Conservation (phyloP, 106 monocot genomes). For the Dendrobium officinale region DNA sequence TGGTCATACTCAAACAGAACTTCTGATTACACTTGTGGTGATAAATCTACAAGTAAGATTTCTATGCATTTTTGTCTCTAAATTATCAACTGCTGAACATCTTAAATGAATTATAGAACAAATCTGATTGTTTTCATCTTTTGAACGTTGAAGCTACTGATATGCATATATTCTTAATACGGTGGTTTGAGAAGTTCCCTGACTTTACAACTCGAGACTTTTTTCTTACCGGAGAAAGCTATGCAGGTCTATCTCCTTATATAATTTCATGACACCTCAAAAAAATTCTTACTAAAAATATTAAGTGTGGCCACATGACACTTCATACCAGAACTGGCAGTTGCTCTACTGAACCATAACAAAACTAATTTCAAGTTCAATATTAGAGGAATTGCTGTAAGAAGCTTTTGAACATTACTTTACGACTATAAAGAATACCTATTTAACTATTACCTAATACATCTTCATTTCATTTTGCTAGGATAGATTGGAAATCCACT, state of each 20-base stretch:
- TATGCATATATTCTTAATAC: slow-evolving; percentile 61
- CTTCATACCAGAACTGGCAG: slow-evolving; percentile 86
- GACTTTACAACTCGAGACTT: slow-evolving; percentile 58
- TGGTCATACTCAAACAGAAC: slow-evolving; percentile 95
- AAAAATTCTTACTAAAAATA: no score
- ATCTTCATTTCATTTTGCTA: not conserved
- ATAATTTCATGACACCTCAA: not conserved
- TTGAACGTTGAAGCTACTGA: slow-evolving; percentile 49
- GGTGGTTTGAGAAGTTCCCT: slow-evolving; percentile 83
- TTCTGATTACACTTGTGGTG: slow-evolving; percentile 71
- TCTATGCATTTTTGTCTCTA: no score
- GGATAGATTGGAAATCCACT: slow-evolving; percentile 94
- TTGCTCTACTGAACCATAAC: slow-evolving; percentile 68
- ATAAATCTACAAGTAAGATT: slow-evolving; percentile 53
- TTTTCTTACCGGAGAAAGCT: slow-evolving; percentile 93
- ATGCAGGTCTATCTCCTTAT: slow-evolving; percentile 52
- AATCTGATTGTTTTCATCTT: slow-evolving; percentile 6
- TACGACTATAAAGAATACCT: not conserved
- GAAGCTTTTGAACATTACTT: slow-evolving; percentile 10
- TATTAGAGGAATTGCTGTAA: slow-evolving; percentile 87
- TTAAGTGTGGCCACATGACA: slow-evolving; percentile 43
- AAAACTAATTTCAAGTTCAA: slow-evolving; percentile 72
- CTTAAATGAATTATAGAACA: not conserved
- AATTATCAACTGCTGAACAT: not conserved
- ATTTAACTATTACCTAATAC: not conserved